Base-by-base conservation (phyloP, 139 green algal species). In the Picochlorum sp. region DNA sequence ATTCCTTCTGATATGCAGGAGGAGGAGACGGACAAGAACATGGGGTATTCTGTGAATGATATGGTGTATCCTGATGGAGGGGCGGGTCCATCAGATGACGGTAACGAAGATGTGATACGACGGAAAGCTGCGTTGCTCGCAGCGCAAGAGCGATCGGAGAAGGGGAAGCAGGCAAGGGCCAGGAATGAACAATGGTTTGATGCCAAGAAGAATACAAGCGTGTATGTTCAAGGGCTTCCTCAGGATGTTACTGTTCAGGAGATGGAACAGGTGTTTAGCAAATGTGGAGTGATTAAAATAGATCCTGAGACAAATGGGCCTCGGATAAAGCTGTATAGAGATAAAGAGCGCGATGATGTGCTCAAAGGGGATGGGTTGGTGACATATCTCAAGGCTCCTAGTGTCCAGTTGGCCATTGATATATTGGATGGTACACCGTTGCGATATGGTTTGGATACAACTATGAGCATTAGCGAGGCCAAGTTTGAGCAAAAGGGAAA, bases 141-240 rank as follows among this genome's bases (percentile, higher is more conserved):
- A 26, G 70, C 70, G 2, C 38, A 45, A 51, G 63, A 79, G 64
- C 45, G 28, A 9, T 57, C 44, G 8, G 71, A 70, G 63, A 63
- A 71, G 56, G 57, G n/a, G 16, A 64, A 70, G 49, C 65, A 44
- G n/a, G 58, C 20, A 10, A 24, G 62, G 54, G 57, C 52, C 30
- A 50, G 70, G 66, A 18, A 66, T 54, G 37, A 72, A 57, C 50
- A 64, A 38, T 95, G 89, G 89, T 86, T 92, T 61, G 80, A 91
- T n/a, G 69, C 94, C 10, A 91, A 90, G 70, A 71, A 79, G 54
- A 98, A 95, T 80, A 96, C 88, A 21, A 90, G 74, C 62, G 91
- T 98, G 66, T 98, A 97, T 65, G 81, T 98, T 15, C 89, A 77
- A 3, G 93, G 93, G 0, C 79, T 98, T 49, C 92, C 92, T 0